Base-by-base conservation (phyloP, 805 yeast species). In the Ogataea pini region DNA sequence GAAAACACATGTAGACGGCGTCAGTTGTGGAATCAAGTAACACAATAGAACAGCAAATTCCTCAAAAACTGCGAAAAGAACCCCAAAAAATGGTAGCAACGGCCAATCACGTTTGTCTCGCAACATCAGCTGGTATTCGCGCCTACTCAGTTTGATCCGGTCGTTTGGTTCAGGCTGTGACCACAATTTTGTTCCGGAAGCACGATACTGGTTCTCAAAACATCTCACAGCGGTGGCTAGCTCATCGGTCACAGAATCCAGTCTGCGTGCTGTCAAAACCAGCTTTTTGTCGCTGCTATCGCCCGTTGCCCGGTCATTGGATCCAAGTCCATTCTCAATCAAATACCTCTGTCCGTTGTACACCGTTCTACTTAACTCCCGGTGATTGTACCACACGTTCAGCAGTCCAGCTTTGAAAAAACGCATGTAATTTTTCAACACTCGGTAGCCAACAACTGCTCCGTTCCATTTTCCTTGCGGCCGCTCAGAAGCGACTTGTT, bases 1-100 rank as follows among this genome's bases (percentile, higher is more conserved):
- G 17, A 81, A 62, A 6, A 77, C 68, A 63, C 89, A 83, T 0
- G 87, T 83, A 50, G 75, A 75, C 0, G 89, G 90, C 3, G 84
- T 73, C 12, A 83, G 56, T 34, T 72, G 72, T 0, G 90, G 89
- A 41, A 82, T 65, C 1, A 69, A 50, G 46, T 71, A 74, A 49
- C 84, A 75, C 6, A 83, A 50, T 0, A 78, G 40, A 1, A 86
- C 79, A 0, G 86, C 80, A 42, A 70, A 54, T 56, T 84, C 89
- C 60, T 80, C 79, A 50, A 80, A 75, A 1, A 82, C 56, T n/a
- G 75, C 63, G 50, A 81, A 76, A 1, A 82, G 56, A 1, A 78
- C 56, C 0, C 76, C 85, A 68, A 84, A 84, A n/a, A 73, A 24
- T 3, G 89, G 89, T 22, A 84, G 65, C 59, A 79, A 81, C 25